These are phyloP conservation scores for Zopfia rhizophila DNA, from an alignment of 2,329 filamentous ascomycete genomes.

Conservation along the genomic window DNA sequence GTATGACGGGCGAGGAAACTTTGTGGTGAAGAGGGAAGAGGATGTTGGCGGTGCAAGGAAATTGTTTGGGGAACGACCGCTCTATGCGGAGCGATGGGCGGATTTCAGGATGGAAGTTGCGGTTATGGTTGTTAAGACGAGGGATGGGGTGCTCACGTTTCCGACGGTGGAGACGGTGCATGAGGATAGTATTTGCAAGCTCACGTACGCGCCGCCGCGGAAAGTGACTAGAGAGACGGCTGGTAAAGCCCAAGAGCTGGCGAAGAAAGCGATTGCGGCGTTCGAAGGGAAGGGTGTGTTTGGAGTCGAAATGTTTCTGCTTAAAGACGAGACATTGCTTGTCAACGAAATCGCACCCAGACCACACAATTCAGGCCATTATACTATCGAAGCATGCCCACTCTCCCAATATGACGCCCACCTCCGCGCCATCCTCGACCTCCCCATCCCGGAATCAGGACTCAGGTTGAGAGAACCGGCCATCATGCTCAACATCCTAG, in stretches of 20 bases:
- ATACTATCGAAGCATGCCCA: conserved; percentile 90
- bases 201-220: conserved; percentile 86
- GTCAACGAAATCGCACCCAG: conserved; percentile 89
- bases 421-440: conserved; percentile 81
- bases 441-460: conserved; percentile 63
- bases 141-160: conserved; percentile 78
- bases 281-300: conserved; percentile 93
- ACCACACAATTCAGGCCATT: conserved; percentile 92
- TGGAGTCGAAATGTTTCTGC: conserved; percentile 94
- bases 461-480: conserved; percentile 68
- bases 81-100: conserved; percentile 92
- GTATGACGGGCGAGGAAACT: conserved; percentile 89
- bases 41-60: conserved; percentile 74
- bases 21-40: conserved; percentile 66
- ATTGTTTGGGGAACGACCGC: conserved; percentile 71
- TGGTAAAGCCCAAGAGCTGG: conserved; percentile 77
- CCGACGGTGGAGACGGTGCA: conserved; percentile 95
- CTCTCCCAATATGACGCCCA: conserved; percentile 94
- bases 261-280: conserved; percentile 78
- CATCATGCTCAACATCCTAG: conserved; percentile 86
- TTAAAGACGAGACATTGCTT: conserved; percentile 75
- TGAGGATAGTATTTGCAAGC: conserved; percentile 94
- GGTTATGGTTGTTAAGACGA: conserved; percentile 93
- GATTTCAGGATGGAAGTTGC: conserved; percentile 88
- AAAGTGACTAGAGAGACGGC: conserved; percentile 70